phyloP scores from a whole-genome alignment of 2,329 filamentous ascomycete species.

The Cordyceps cateniannulata region DNA sequence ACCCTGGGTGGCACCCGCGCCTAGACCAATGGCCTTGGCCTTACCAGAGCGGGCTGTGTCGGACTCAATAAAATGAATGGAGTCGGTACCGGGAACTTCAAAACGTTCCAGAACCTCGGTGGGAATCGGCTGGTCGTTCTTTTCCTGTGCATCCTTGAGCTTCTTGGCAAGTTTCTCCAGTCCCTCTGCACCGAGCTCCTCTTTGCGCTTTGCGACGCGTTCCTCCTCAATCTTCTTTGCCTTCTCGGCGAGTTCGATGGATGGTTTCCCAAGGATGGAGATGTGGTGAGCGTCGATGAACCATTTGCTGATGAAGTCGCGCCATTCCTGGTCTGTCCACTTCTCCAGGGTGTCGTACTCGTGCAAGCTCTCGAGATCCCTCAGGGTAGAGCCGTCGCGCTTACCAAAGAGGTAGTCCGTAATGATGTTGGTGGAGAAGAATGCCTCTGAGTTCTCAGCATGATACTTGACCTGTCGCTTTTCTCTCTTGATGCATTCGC shows the following conservation, averaged over 20 bases:
- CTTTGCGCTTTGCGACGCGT: constrained; percentile 70
- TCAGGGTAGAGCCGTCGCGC: constrained; percentile 71
- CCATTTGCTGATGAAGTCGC: constrained; percentile 74
- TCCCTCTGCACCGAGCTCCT: constrained; percentile 74
- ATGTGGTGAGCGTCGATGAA: constrained; percentile 80
- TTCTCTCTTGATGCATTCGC: constrained; percentile 78
- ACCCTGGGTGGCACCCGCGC: constrained; percentile 65
- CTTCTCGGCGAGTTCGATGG: constrained; percentile 68
- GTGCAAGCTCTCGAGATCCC: constrained; percentile 46
- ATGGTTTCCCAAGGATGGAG: constrained; percentile 83
- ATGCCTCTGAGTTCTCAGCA: constrained; percentile 72
- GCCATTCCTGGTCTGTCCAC: constrained; percentile 84
- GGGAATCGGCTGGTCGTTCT: constrained; percentile 85
- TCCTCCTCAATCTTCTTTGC: constrained; percentile 76
- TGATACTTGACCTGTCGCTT: constrained; percentile 75
- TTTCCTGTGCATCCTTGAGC: constrained; percentile 75
- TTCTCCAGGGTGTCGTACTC: constrained; percentile 64
- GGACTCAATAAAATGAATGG: constrained; percentile 91
- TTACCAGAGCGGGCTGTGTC: constrained; percentile 75
- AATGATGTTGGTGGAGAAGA: constrained; percentile 81
- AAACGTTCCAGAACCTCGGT: constrained; percentile 73
- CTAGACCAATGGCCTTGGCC: constrained; percentile 63
- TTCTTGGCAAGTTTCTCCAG: constrained; percentile 67
- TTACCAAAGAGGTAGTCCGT: constrained; percentile 87
- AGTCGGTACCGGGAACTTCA: constrained; percentile 76